Percentiles rank a stretch among this genome's conserved stretches.
phyloP scores from a whole-genome alignment of 257 asterid species.

The Penstemon davidsonii region DNA sequence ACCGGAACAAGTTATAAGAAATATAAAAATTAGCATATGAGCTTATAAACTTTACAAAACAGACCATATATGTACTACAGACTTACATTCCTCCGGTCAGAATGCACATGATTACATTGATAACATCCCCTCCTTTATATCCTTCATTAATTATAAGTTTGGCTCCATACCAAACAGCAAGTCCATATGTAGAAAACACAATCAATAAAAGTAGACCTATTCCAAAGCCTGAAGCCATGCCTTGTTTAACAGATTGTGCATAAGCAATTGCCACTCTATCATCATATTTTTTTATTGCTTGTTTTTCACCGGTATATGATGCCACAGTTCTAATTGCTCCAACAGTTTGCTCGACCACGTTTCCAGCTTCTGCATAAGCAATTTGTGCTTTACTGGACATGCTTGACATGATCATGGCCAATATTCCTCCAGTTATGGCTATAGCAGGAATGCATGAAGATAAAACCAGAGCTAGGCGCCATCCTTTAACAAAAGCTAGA shows the following conservation, averaged over 20 bases:
- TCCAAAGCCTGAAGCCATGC: constrained; percentile 69
- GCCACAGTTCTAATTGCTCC: constrained; percentile 84
- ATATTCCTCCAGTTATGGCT: constrained; percentile 41
- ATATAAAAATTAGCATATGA: too few relatives aligned
- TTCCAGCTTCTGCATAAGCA: constrained; percentile 79
- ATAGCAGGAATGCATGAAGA: constrained; percentile 44
- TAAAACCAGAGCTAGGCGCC: constrained; percentile 47
- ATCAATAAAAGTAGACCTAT: constrained; percentile 47
- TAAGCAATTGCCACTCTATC: constrained; percentile 54
- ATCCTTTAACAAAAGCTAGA: constrained; percentile 51
- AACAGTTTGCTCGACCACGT: constrained; percentile 67
- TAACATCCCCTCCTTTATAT: constrained; percentile 57
- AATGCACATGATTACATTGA: constrained; percentile 61
- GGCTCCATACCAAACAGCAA: constrained; percentile 78
- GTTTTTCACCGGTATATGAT: constrained; percentile 66
- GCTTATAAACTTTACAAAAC: too few relatives aligned
- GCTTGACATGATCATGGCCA: constrained; percentile 43
- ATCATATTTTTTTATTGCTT: constrained; percentile 49
- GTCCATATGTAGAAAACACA: constrained; percentile 51
- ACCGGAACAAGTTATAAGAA: too few relatives aligned
- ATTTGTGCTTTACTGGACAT: constrained; percentile 54
- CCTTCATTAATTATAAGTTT: constrained; percentile 42
- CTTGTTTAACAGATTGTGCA: constrained; percentile 51
- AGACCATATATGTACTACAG: too few relatives aligned
- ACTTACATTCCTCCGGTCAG: constrained; percentile 73